Conservation (phyloP, 176 grass and related monocot species). For the Thalia dealbata region DNA sequence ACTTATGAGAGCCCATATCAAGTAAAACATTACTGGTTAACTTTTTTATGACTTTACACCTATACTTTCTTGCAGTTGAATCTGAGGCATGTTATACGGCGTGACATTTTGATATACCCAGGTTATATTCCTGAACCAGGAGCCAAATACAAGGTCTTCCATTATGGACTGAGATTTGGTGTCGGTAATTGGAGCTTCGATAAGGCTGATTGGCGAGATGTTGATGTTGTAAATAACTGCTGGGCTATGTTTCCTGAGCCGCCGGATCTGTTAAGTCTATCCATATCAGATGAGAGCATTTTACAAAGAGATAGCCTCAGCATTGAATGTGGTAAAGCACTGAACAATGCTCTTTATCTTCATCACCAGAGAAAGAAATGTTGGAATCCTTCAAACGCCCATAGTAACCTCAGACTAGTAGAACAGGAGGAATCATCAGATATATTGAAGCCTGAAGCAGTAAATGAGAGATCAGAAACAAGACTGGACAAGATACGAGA, state of each 20-base stretch:
- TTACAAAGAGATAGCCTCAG: conserved; percentile 77
- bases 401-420: conserved; percentile 10
- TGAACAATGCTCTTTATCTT: conserved; percentile 77
- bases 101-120: conserved; percentile 87
- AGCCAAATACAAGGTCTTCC: conserved; percentile 69
- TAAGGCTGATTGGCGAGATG: conserved; percentile 81
- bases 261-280: conserved; percentile 60
- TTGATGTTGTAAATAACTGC: conserved; percentile 72
- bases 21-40: neutral
- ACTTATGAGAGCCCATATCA: neutral
- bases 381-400: conserved; percentile 21
- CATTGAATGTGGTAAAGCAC: conserved; percentile 69
- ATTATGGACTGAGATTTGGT: conserved; percentile 85
- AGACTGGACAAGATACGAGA: conserved; percentile 13
- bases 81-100: conserved; percentile 68
- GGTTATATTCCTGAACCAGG: conserved; percentile 70
- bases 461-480: conserved; percentile 12
- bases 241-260: conserved; percentile 87
- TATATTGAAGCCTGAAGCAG: conserved; percentile 16
- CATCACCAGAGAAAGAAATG: conserved; percentile 67
- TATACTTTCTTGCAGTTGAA: conserved; percentile 51
- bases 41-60: conserved; percentile 17
- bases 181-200: conserved; percentile 96
- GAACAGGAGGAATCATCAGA: neutral
- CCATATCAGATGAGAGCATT: conserved; percentile 28